A percentile compares a stretch with the other conserved stretches of the same genome.
Conservation (phyloP, 2,329 filamentous ascomycete genomes). For the Curvularia spicifera region DNA sequence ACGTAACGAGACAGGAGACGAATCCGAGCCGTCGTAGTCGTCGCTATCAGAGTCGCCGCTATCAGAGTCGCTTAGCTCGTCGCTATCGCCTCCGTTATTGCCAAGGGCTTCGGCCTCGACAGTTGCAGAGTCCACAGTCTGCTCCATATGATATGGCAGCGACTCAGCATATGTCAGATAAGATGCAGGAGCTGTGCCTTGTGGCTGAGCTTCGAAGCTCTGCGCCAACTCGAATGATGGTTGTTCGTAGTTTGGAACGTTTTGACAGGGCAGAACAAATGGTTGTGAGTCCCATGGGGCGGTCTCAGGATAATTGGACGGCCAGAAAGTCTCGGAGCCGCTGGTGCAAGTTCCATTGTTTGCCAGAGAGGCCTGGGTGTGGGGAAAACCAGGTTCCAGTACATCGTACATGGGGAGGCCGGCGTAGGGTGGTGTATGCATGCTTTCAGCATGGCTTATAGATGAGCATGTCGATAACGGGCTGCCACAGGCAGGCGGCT, state of each 20-base stretch:
- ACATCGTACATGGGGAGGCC: slow-evolving; percentile 6
- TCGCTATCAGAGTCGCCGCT: background rate
- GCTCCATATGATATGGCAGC: background rate
- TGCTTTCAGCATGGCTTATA: slow-evolving; percentile 17
- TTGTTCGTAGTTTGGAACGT: slow-evolving; percentile 4
- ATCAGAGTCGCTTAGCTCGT: slow-evolving; percentile 1
- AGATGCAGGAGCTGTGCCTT: background rate
- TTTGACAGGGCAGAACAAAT: slow-evolving; percentile 3
- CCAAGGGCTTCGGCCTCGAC: background rate
- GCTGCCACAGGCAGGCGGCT: slow-evolving; percentile 13
- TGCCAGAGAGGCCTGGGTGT: background rate
- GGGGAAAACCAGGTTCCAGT: slow-evolving; percentile 1
- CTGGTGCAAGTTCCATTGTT: background rate
- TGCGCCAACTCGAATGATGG: slow-evolving; percentile 1
- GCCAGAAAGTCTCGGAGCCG: slow-evolving; percentile 9
- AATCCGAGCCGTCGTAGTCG: background rate
- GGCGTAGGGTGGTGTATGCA: slow-evolving; percentile 19
- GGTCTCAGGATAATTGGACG: slow-evolving; percentile 4
- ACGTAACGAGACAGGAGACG: background rate
- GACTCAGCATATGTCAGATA: background rate
- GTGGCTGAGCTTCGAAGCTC: background rate
- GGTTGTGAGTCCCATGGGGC: slow-evolving; percentile 8
- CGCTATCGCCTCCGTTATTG: background rate
- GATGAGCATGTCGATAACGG: slow-evolving; percentile 24
- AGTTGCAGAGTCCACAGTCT: background rate